These are phyloP conservation scores for Fagopyrum tataricum DNA, from an alignment of 148 eudicot species.

Conservation along the genomic window DNA sequence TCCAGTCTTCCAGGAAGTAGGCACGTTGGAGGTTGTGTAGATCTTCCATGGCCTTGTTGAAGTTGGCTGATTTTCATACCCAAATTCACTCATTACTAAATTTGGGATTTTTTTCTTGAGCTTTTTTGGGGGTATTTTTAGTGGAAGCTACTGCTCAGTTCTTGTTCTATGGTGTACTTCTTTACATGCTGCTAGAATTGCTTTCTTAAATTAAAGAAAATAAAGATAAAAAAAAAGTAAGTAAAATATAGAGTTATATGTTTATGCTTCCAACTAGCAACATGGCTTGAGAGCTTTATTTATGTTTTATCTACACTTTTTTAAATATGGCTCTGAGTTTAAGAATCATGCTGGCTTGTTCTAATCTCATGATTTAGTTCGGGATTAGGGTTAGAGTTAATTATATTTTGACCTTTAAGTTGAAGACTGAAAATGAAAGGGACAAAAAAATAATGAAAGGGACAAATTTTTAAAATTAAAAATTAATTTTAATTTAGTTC, in stretches of 20 bases:
- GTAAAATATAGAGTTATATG: background rate
- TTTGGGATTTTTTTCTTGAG: background rate
- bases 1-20: background rate
- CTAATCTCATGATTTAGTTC: background rate
- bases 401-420: too few species aligned
- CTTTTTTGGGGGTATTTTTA: background rate
- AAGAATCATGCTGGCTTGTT: background rate
- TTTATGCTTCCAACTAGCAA: constrained; percentile 4
- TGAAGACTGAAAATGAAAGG: too few species aligned
- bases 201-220: constrained; percentile 3
- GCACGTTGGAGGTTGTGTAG: constrained; percentile 13
- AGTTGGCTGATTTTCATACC: background rate
- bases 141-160: background rate
- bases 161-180: background rate
- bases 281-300: background rate
- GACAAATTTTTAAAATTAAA: too few species aligned
- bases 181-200: background rate
- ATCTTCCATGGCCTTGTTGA: constrained; percentile 16
- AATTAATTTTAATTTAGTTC: too few species aligned
- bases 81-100: background rate
- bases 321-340: background rate
- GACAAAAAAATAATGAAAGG: too few species aligned
- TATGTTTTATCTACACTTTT: background rate
- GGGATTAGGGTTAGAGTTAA: too few species aligned
- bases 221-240: background rate